Evolutionary conservation across 2,329 filamentous ascomycete genomes (phyloP).

Genomic region (Colletotrichum lentis): DNA sequence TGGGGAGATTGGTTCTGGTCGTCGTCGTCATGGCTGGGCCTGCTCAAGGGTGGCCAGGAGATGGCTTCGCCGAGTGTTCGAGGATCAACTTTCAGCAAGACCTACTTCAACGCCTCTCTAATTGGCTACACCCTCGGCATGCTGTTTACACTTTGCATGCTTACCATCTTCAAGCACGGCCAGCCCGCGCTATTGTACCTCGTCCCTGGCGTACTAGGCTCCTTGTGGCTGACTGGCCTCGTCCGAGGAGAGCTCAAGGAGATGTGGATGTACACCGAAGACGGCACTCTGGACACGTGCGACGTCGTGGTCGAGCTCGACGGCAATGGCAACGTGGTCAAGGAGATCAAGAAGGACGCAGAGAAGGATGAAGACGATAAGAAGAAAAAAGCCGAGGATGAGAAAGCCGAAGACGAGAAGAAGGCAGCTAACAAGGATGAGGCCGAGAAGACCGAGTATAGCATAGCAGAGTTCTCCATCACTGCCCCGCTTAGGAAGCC

Average conservation of each 20-base stretch:
- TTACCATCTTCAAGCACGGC: constrained; percentile 80
- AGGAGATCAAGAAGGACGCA: constrained; percentile 50
- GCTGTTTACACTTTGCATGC: constrained; percentile 76
- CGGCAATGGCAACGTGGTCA: constrained; percentile 55
- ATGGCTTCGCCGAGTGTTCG: constrained; percentile 46
- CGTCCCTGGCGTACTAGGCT: constrained; percentile 81
- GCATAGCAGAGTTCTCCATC: constrained; percentile 27
- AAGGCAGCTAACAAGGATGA: constrained; percentile 34
- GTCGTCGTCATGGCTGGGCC: constrained; percentile 45
- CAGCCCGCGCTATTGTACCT: constrained; percentile 93
- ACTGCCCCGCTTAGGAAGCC: constrained; percentile 33
- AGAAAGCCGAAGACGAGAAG: constrained; percentile 19
- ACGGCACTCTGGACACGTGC: constrained; percentile 63
- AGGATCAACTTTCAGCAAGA: constrained; percentile 73
- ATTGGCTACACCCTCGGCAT: constrained; percentile 82
- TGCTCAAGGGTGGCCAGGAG: constrained; percentile 39
- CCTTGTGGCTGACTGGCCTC: constrained; percentile 78
- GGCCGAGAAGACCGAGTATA: constrained; percentile 33
- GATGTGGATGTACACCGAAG: constrained; percentile 87
- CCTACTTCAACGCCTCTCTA: constrained; percentile 83
- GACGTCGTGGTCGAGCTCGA: constrained; percentile 66
- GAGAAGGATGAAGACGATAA: constrained; percentile 50
- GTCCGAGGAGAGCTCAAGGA: constrained; percentile 73
- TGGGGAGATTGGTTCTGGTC: constrained; percentile 92
- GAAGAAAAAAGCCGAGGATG: constrained; percentile 43